These are phyloP conservation scores for Alloascoidea hylecoeti DNA, from an alignment of 805 yeast genomes.

Conservation along the genomic window DNA sequence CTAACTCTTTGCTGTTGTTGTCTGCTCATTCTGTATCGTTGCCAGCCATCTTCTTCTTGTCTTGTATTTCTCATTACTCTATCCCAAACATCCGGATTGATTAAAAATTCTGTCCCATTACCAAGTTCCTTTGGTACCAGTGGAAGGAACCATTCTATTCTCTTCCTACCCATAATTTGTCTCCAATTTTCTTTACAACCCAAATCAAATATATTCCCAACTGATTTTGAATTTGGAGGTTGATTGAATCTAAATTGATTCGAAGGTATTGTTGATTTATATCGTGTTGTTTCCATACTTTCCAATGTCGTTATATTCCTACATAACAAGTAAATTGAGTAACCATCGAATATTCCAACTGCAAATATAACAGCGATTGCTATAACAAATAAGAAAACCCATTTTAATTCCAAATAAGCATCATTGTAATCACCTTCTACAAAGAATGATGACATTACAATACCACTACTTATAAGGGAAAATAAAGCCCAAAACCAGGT, in stretches of 20 bases:
- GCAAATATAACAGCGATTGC: neutral
- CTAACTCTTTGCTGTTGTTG: no score
- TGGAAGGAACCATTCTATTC: slow-evolving; percentile 67
- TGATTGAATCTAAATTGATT: slow-evolving; percentile 22
- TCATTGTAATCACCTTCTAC: slow-evolving; percentile 19
- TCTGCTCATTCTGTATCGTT: no score
- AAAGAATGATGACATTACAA: slow-evolving; percentile 35
- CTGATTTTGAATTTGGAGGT: slow-evolving; percentile 25
- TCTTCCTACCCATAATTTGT: slow-evolving; percentile 56
- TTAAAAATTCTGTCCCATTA: slow-evolving; percentile 17
- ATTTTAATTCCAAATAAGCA: neutral
- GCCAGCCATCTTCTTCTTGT: no score
- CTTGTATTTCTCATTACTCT: no score
- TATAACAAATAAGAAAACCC: neutral
- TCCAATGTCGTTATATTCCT: slow-evolving; percentile 76
- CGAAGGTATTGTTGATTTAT: slow-evolving; percentile 19
- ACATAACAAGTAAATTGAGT: slow-evolving; percentile 38
- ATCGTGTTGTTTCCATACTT: slow-evolving; percentile 24
- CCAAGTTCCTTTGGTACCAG: slow-evolving; percentile 19
- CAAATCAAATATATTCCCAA: slow-evolving; percentile 65
- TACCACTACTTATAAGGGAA: slow-evolving; percentile 24
- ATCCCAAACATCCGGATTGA: slow-evolving; percentile 13
- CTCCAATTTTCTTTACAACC: slow-evolving; percentile 52
- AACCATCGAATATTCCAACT: neutral
- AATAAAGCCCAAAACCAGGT: slow-evolving; percentile 30